Percentiles rank a stretch among this genome's conserved stretches.
Conservation (phyloP, 108 stramenopile genomes). For the Skeletonema grethae region DNA sequence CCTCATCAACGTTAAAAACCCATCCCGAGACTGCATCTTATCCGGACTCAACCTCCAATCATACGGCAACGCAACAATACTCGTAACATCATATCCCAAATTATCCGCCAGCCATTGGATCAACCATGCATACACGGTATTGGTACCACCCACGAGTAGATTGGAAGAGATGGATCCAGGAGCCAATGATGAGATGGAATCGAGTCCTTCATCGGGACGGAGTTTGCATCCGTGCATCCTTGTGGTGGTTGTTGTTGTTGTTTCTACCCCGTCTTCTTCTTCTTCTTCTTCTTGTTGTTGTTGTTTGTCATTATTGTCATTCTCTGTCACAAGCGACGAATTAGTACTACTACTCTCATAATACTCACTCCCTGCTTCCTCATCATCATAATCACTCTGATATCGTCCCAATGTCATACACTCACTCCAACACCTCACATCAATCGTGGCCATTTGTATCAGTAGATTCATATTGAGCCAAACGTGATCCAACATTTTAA, state of each 20-base stretch:
- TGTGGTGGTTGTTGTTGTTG: not conserved
- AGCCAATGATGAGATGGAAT: constrained; percentile 78
- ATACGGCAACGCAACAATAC: constrained; percentile 82
- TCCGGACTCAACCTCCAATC: constrained; percentile 88
- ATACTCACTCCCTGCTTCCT: not conserved
- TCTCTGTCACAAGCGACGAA: not conserved
- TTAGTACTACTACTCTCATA: not conserved
- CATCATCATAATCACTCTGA: constrained; percentile 75
- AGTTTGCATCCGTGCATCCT: constrained; percentile 72
- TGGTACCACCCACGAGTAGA: constrained; percentile 77
- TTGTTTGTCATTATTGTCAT: not conserved
- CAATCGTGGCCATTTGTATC: constrained; percentile 81
- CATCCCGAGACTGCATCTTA: constrained; percentile 79
- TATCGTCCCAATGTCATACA: constrained; percentile 77
- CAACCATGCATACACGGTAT: constrained; percentile 88
- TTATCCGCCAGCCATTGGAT: constrained; percentile 85
- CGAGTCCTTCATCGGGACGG: constrained; percentile 87
- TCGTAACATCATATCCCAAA: constrained; percentile 83
- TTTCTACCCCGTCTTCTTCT: constrained; percentile 13
- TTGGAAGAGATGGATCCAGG: constrained; percentile 67
- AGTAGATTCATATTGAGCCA: constrained; percentile 85
- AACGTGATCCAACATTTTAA: constrained; percentile 86
- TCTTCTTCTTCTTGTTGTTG: not conserved
- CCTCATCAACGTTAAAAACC: constrained; percentile 60
- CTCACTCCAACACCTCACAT: constrained; percentile 71